Conservation (phyloP, 2,329 filamentous ascomycete genomes). For the Camillea tinctor region DNA sequence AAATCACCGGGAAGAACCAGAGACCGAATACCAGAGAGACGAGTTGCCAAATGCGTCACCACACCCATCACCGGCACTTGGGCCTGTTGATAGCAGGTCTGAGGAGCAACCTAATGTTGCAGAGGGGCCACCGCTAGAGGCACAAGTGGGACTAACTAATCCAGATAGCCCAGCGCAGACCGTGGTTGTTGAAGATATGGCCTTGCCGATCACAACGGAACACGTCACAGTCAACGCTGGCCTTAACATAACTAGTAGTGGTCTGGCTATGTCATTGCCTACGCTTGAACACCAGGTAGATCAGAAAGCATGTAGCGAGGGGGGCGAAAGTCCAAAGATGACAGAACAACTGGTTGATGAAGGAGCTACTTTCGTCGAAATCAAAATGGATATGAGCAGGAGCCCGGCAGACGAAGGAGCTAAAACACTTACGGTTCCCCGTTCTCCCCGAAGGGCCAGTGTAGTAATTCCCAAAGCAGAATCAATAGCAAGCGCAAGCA, state of each 20-base stretch:
- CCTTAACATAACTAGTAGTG: not conserved
- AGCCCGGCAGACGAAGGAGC: not conserved
- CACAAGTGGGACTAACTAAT: not conserved
- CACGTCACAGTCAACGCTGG: not conserved
- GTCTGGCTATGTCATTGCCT: not conserved
- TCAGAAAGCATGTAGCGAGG: not conserved
- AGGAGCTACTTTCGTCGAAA: slow-evolving; percentile 22
- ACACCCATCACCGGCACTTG: not conserved
- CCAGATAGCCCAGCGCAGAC: not conserved
- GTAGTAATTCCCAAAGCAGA: not conserved
- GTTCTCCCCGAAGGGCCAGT: not conserved
- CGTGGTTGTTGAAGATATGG: not conserved
- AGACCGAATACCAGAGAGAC: not conserved
- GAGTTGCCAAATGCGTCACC: not conserved
- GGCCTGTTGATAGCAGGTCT: not conserved
- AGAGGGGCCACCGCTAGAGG: not conserved
- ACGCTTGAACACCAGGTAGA: not conserved
- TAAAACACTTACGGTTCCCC: not conserved
- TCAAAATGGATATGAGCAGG: slow-evolving; percentile 18
- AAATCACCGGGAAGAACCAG: not conserved
- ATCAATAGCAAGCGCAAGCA: not conserved
- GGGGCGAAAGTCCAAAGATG: too few relatives aligned
- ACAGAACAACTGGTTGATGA: slow-evolving; percentile 16
- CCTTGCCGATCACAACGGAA: not conserved
- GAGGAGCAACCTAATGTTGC: not conserved